Evolutionary conservation across 768 basidiomycete species (phyloP).

Genomic region (Hygrocybe coccinea): DNA sequence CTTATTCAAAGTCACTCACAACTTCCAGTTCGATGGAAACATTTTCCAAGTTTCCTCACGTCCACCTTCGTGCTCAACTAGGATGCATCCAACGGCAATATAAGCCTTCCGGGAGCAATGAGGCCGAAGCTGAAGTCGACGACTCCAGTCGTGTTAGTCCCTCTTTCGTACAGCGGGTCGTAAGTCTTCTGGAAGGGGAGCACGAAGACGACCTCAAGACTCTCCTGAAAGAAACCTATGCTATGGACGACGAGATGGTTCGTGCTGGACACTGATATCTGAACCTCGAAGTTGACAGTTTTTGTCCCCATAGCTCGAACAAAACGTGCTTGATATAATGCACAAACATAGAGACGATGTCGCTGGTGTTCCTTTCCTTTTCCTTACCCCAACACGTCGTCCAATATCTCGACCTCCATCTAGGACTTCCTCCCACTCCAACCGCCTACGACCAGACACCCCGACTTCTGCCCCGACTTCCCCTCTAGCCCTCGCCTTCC

Average conservation of each 20-base stretch:
- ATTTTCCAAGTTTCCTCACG: constrained; percentile 2
- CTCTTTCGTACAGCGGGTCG: constrained; percentile 64
- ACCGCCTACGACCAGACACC: constrained; percentile 69
- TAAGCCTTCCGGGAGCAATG: constrained; percentile 48
- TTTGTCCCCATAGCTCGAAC: constrained; percentile 59
- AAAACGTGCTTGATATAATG: constrained; percentile 90
- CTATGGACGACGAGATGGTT: constrained; percentile 65
- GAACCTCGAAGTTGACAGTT: constrained; percentile 10
- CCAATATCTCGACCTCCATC: constrained; percentile 80
- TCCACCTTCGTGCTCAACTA: constrained; percentile 82
- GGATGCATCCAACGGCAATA: constrained; percentile 67
- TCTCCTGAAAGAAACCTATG: constrained; percentile 65
- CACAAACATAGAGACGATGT: constrained; percentile 88
- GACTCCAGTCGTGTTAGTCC: constrained; percentile 50
- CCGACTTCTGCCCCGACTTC: constrained; percentile 72
- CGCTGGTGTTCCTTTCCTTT: constrained; percentile 76
- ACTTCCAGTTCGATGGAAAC: constrained; percentile 2
- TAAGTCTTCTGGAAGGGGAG: constrained; percentile 69
- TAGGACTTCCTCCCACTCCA: constrained; percentile 66
- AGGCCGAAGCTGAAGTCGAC: constrained; percentile 54
- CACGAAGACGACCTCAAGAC: constrained; percentile 82
- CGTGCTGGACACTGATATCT: constrained; percentile 25
- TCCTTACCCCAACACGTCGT: constrained; percentile 72
- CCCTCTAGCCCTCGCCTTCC: constrained; percentile 68
- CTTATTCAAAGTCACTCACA: background rate